Conservation (phyloP, 306 rosid species). For the Casuarina cunninghamiana region DNA sequence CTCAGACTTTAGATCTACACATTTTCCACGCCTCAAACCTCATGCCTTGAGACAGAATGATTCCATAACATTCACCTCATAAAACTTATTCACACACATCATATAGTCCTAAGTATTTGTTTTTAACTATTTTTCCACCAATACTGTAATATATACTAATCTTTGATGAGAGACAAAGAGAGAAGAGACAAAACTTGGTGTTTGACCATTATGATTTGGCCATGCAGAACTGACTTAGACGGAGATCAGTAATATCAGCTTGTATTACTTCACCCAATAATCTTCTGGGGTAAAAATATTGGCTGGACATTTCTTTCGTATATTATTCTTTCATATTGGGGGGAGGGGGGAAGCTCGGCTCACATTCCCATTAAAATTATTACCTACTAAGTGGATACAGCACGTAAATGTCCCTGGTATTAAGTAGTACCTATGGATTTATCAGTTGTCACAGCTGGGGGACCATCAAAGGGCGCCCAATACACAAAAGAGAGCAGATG, state of each 20-base stretch:
- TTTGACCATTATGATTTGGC: background rate
- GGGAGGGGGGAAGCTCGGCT: background rate
- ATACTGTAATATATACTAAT: background rate
- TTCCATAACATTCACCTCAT: background rate
- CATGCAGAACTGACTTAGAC: background rate
- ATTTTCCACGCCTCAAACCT: background rate
- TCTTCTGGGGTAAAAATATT: background rate
- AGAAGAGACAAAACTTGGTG: background rate
- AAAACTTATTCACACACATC: background rate
- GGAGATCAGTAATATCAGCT: background rate
- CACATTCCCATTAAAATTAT: background rate
- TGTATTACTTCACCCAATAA: background rate
- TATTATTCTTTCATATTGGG: background rate
- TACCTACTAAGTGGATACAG: background rate
- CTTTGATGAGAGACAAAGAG: background rate
- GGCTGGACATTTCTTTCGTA: background rate
- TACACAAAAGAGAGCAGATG: background rate
- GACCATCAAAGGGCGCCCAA: background rate
- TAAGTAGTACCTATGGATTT: background rate
- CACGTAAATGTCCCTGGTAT: background rate
- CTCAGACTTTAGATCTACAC: background rate
- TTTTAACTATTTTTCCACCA: background rate
- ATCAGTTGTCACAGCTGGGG: slow-evolving; percentile 1
- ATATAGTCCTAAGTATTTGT: background rate
- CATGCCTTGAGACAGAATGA: background rate